Evolutionary conservation across 495 filamentous ascomycete species (phyloP), one percentile per base, ranked within the genome.

Genomic region (Penicillium parvum): DNA sequence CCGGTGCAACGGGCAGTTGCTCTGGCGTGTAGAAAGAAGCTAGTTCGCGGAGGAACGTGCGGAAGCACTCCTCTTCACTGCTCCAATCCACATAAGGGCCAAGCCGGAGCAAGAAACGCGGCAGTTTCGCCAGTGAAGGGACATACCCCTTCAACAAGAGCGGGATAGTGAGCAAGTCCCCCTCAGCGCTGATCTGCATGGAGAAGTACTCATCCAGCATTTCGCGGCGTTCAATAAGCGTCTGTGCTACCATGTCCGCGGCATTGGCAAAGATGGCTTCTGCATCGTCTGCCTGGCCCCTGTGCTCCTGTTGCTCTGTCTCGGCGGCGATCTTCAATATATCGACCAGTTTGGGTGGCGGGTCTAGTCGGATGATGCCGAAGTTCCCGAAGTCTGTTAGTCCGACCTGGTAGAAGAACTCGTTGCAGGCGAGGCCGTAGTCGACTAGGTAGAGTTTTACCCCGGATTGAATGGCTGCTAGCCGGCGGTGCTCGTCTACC

Each of bases 331-430:
- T 73, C 21, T 65, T 58, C 0, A 99, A 71, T 7, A 97, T 64
- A 37, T 86, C 81, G 10, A 71, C 61, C 7, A 97, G 65, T 38
- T 79, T 74, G 0, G 96, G 76, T 1, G 88, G 74, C 1, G 90
- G 86, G 37, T 83, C 77, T 43, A 97, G 86, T 7, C 74, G 76
- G 52, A 97, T 95, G 37, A 72, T 56, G 11, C 94, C 94, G 60
- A 95, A 97, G 57, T 97, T 97, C 2, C 85, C 89, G 63, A 97
- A 99, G 58, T 97, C 89, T 0, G 92, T 96, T 30, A 99, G 77
- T 2, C 90, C 94, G 32, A 97, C 69, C 65, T 99, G 94, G 68
- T 99, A 97, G 68, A 99, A 96, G 66, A 91, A 90, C 56, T 97
- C 94, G 43, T 80, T 84, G 63, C 81, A 85, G 10, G 88, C 71